Evolutionary conservation across 257 asterid genomes (phyloP), one percentile per base, ranked within the genome.

Genomic region (Handroanthus guayacan): DNA sequence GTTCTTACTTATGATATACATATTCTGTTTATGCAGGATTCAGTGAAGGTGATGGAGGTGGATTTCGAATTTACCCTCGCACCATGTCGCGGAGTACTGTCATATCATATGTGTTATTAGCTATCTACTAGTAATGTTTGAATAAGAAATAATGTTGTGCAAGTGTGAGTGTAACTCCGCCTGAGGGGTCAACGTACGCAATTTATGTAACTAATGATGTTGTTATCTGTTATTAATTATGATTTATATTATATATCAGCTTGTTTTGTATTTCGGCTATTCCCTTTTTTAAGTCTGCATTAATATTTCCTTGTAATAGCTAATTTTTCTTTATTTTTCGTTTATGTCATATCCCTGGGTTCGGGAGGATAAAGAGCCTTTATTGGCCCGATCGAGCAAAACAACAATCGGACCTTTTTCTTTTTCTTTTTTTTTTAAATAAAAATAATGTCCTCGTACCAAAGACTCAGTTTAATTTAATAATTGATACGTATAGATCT

Each of bases 21-120:
- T 47, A 11, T 47, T 16, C 31, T 52, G 58, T 54, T 60, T 13
- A 75, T 36, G 82, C 86, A 78, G 87, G 72, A 69, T 80, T 72
- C 84, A 50, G 44, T 80, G 36, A 62, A 67, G 78, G 13, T 36
- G 75, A 55, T 36, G 74, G 74, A 71, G 76, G 1, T 10, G 61
- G 45, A 62, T 17, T 61, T 54, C 5, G 61, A 45, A 18, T 25
- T 64, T 71, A 70, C 13, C 68, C 65, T 73, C 66, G 44, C 2
- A 50, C 45, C 20, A 58, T 50, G 78, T 20, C 43, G 72, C 52
- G 56, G 75, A 47, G 51, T 47, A n/a, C 39, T 36, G 11, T 41
- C 31, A 13, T 61, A 20, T 17, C 41, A 3, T 36, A 67, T 45
- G 11, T 25, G 38, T 62, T 4, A 8, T 8, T 41, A 41, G 45